Evolutionary conservation across 2,329 filamentous ascomycete species (phyloP), one percentile per base, ranked within the genome.

Genomic region (Alternaria postmessia): DNA sequence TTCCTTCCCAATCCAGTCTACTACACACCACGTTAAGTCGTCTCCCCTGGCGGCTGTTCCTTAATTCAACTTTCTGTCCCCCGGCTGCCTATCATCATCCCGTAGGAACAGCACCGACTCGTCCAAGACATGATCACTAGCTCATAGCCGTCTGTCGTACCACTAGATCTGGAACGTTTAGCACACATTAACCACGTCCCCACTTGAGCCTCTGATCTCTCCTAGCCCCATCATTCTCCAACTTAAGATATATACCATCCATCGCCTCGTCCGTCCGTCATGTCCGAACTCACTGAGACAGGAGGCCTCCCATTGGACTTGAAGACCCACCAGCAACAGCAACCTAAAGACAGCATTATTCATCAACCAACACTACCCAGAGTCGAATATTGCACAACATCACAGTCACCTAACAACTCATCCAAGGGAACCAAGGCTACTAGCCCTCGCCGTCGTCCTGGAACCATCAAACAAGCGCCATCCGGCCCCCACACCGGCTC

Each of bases 231-330:
- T 62, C 59, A 30, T 54, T 49, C 49, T 63, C 62, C 65, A 63
- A 59, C 64, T 66, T 61, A 61, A 42, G 66, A 69, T 75, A 78
- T 77, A 75, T 75, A 77, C 74, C 66, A 58, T 48, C 61, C 60
- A 41, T 66, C 65, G 63, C 66, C 68, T 63, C 70, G 60, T 63
- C 64, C 49, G 56, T 72, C 64, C 68, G 68, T 64, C 59, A 78
- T 78, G 75, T 72, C 74, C 57, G 68, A 74, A 64, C 64, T 61
- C 59, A 73, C 55, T 69, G 67, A 74, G 61, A 73, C 72, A 69
- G 68, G 71, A 68, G 71, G 70, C 69, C 70, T 66, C 71, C 70
- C 68, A 72, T 70, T 76, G 62, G 64, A 64, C 54, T 65, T 62
- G 26, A 65, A 61, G 57, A 67, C 62, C 57, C 66, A 62, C 32